These are phyloP conservation scores for Talaromyces stipitatus DNA, from an alignment of 495 filamentous ascomycete species.

Conservation along the genomic window DNA sequence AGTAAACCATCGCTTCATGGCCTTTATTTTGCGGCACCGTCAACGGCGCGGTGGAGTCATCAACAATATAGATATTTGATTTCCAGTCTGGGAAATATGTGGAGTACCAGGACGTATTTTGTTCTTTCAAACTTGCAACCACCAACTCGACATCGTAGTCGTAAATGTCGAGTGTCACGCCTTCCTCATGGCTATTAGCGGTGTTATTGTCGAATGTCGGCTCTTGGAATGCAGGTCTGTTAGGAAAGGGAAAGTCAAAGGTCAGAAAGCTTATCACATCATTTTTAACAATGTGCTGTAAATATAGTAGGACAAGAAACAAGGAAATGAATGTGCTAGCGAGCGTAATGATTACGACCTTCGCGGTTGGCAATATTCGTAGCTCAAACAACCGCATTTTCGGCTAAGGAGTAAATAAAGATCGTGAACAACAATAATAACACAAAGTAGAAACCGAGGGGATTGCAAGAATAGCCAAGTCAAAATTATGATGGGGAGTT, in stretches of 20 bases:
- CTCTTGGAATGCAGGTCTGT: background rate
- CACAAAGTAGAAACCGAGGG: background rate
- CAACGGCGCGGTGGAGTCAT: conserved; percentile 28
- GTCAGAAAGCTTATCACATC: background rate
- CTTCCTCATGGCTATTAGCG: background rate
- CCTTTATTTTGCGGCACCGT: conserved; percentile 50
- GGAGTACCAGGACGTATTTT: conserved; percentile 25
- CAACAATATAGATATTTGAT: conserved; percentile 41
- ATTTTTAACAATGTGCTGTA: background rate
- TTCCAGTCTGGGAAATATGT: conserved; percentile 29
- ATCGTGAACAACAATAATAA: background rate
- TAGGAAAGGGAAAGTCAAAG: background rate
- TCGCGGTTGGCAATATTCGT: background rate
- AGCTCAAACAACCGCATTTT: background rate
- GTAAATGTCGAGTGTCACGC: background rate
- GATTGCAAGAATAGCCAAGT: too few relatives aligned
- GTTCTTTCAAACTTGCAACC: conserved; percentile 23
- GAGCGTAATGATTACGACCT: background rate
- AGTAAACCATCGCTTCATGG: conserved; percentile 55
- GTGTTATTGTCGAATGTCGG: background rate
- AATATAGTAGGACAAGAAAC: background rate
- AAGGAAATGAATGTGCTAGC: background rate
- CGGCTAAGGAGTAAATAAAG: background rate
- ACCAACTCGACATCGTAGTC: conserved; percentile 12
- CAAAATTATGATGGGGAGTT: too few relatives aligned